Conservation (phyloP, 768 basidiomycete species). For the Tulasnella sp. region DNA sequence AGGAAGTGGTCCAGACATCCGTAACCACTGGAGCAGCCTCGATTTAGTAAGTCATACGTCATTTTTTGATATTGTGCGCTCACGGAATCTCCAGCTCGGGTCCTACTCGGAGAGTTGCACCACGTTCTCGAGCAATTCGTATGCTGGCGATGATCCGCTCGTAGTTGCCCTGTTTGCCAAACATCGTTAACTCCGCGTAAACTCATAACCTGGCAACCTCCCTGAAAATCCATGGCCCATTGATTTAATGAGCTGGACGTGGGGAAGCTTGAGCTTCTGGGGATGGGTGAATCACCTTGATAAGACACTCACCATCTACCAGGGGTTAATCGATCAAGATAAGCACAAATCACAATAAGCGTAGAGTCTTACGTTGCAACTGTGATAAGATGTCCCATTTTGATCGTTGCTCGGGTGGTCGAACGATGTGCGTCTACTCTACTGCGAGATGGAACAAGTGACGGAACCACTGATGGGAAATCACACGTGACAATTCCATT, state of each 20-base stretch:
- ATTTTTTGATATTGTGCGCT: constrained; percentile 23
- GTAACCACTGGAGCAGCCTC: constrained; percentile 58
- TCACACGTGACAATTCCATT: background rate
- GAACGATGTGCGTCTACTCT: background rate
- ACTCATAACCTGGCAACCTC: background rate
- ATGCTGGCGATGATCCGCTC: constrained; percentile 88
- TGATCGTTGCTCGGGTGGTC: background rate
- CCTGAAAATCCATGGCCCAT: constrained; percentile 95
- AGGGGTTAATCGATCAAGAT: constrained; percentile 10
- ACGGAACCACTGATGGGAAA: background rate
- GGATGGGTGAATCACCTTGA: constrained; percentile 11
- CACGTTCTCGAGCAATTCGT: constrained; percentile 73
- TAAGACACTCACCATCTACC: constrained; percentile 28
- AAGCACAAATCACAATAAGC: background rate
- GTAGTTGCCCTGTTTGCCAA: constrained; percentile 65
- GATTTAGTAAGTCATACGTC: background rate
- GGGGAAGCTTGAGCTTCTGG: background rate
- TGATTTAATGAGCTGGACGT: constrained; percentile 77
- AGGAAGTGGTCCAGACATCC: constrained; percentile 97
- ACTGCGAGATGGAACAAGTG: background rate
- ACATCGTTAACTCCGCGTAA: constrained; percentile 1
- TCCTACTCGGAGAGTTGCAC: constrained; percentile 87
- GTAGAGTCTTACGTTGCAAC: constrained; percentile 63
- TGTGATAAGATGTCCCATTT: constrained; percentile 80
- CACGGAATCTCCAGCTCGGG: constrained; percentile 96